Base-by-base conservation (phyloP, 495 filamentous ascomycete genomes). In the Aspergillus steynii region DNA sequence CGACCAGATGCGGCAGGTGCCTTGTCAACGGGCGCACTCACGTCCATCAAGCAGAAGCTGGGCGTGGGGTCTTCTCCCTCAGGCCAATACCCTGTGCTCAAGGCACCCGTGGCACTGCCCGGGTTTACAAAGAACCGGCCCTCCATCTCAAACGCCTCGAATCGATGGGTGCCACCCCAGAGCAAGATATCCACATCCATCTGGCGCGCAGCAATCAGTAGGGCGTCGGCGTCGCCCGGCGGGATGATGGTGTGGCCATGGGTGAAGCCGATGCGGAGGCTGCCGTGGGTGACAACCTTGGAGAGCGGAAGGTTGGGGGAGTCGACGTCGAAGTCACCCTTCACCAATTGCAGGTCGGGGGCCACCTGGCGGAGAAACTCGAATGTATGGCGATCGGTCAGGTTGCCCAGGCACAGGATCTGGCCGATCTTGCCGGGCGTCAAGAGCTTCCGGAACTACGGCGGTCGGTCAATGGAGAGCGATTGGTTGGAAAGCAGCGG, bases 51-150 rank as follows among this genome's bases (percentile, higher is more conserved):
- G 73, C 95, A 96, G 76, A 99, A 99, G 71, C 96, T 98, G 53
- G 95, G 95, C 58, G 88, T 87, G 59, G 90, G 89, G 45, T 96
- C 91, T 71, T 96, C 93, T 25, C 83, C 88, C 20, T 87, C 86
- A 54, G 76, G 82, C 83, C 79, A 85, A 81, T 80, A 90, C 48
- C 87, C 89, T 0, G 86, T 88, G 49, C 86, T 88, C 70, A 92
- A 85, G 0, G 93, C 93, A 10, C 92, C 92, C 8, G 91, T 96
- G 26, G 90, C 93, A 74, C 90, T 96, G n/a, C 95, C 95, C 2
- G 95, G 95, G 71, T 98, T 99, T 49, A 99, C 88, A 75, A 99
- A 99, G 80, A 99, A 99, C 74, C 96, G 92, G 55, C 95, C 96
- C 80, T 97, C 96, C 77, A 97, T 88, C 81, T 99, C 96, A 70